phyloP scores from a whole-genome alignment of 2,329 filamentous ascomycete genomes.

The Talaromyces pinophilus region DNA sequence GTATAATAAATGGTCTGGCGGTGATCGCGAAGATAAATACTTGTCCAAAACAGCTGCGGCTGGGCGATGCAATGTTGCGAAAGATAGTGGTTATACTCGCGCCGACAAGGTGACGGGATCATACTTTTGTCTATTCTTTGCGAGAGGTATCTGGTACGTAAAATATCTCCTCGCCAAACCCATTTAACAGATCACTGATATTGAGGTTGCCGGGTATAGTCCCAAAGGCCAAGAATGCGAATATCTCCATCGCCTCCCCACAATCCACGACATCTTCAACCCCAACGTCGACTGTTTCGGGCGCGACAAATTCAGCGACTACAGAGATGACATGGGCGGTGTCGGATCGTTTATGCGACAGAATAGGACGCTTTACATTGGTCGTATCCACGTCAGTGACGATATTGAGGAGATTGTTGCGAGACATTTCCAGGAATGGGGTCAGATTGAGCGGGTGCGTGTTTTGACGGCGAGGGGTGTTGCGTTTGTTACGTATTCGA shows the following conservation, averaged over 20 bases:
- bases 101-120: conserved; percentile 75
- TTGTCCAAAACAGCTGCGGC: conserved; percentile 78
- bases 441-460: conserved; percentile 81
- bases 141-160: conserved; percentile 65
- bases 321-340: conserved; percentile 96
- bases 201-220: conserved; percentile 5
- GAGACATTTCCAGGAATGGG: conserved; percentile 96
- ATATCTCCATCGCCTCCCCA: conserved; percentile 86
- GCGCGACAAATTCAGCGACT: conserved; percentile 87
- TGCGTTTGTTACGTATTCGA: conserved; percentile 90
- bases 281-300: conserved; percentile 95
- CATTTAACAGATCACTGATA: neutral
- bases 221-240: conserved; percentile 91
- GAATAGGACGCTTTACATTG: conserved; percentile 91
- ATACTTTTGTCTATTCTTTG: conserved; percentile 93
- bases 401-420: conserved; percentile 96
- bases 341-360: conserved; percentile 91
- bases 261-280: conserved; percentile 85
- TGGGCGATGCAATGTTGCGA: conserved; percentile 81
- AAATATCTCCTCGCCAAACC: neutral
- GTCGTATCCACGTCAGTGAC: conserved; percentile 90
- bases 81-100: conserved; percentile 75
- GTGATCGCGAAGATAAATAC: conserved; percentile 90
- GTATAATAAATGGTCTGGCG: conserved; percentile 49
- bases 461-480: conserved; percentile 88